Base-by-base conservation (phyloP, 768 basidiomycete genomes). In the Boletus sp. region DNA sequence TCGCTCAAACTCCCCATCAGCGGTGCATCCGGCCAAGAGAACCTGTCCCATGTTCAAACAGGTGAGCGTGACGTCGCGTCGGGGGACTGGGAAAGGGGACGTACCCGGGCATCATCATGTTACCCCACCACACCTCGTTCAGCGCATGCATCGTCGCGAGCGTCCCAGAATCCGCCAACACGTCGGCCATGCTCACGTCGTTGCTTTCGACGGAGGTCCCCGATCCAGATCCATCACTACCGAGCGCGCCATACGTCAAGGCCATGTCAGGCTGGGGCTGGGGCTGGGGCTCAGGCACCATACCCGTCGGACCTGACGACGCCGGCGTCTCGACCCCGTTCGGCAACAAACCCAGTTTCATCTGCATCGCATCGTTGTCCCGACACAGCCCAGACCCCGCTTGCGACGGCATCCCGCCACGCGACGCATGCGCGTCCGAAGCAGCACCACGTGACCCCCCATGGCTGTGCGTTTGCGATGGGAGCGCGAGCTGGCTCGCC, bases 71-170 rank as follows among this genome's bases (percentile, higher is more conserved):
- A n/a, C n/a, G n/a, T n/a, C n/a, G n/a, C n/a, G n/a, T n/a, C n/a
- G n/a, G n/a, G n/a, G n/a, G n/a, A n/a, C n/a, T n/a, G n/a, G n/a
- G n/a, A n/a, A n/a, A n/a, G n/a, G n/a, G n/a, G 15, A 51, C 49
- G 39, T 1, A 59, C 85, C 89, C 89, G 35, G 89, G 89, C 86
- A 91, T 88, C 88, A 90, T 87, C 83, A 89, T 85, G 46, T 80
- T 87, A 41, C 78, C 71, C 88, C 87, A 90, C 80, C 83, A 91
- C 8, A 73, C 77, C 47, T 84, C 87, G 57, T 86, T 84, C 52
- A 92, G 74, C 29, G 83, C 83, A 47, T 83, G 79, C 84, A 91
- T 85, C 19, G 87, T 80, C 1, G 87, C 88, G 56, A 88, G 75
- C 69, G 83, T 79, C 42, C 86, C 75, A 0, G 75, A 80, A 39